A percentile compares a stretch with the other conserved stretches of the same genome.
phyloP scores from a whole-genome alignment of 2,329 filamentous ascomycete genomes.

The Pyrenophora teres region DNA sequence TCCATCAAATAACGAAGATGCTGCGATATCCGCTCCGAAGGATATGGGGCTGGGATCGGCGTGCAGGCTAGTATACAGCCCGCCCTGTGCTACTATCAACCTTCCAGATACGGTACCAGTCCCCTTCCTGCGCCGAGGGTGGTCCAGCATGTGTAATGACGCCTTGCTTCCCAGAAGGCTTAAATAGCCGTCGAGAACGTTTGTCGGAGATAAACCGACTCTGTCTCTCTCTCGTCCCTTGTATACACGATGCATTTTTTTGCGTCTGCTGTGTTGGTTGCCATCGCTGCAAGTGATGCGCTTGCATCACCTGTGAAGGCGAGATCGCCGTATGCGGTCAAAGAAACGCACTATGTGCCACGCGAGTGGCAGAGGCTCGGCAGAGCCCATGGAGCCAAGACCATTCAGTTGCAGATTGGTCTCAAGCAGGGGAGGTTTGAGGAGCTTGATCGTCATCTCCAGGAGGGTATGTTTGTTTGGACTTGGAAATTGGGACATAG shows the following conservation, averaged over 20 bases:
- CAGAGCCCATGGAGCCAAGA: constrained; percentile 54
- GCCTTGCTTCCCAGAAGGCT: constrained; percentile 1
- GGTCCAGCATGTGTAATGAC: constrained; percentile 1
- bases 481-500: too few relatives aligned
- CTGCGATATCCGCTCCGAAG: not conserved
- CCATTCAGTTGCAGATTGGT: constrained; percentile 62
- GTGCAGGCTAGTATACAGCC: constrained; percentile 4
- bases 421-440: constrained; percentile 62
- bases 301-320: constrained; percentile 46
- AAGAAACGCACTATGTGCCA: constrained; percentile 61
- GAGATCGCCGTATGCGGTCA: constrained; percentile 56
- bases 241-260: constrained; percentile 14
- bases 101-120: constrained; percentile 2
- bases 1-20: not conserved
- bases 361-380: constrained; percentile 56
- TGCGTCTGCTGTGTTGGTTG: constrained; percentile 31
- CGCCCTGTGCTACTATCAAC: not conserved
- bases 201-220: not conserved
- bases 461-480: constrained; percentile 49
- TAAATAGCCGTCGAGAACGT: constrained; percentile 11
- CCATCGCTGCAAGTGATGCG: constrained; percentile 33
- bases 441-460: constrained; percentile 60
- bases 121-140: constrained; percentile 1
- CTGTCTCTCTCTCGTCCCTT: not conserved
- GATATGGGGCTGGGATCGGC: constrained; percentile 1